These are phyloP conservation scores for Alnus rubra DNA, from an alignment of 306 rosid genomes.

Conservation along the genomic window DNA sequence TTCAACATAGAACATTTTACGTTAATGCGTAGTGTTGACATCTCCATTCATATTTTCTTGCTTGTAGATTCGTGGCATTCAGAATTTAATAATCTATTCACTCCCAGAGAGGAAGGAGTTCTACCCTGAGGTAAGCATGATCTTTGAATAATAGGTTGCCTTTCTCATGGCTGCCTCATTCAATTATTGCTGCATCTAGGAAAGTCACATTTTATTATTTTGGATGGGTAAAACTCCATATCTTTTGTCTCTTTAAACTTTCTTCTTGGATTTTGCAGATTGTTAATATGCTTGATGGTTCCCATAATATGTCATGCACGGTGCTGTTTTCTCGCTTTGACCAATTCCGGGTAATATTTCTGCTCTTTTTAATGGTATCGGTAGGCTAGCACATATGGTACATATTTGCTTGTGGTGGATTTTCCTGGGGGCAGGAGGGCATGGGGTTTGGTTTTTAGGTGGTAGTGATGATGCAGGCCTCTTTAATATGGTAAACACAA, in stretches of 20 bases:
- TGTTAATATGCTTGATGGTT: slow-evolving; percentile 76
- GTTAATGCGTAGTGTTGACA: slow-evolving; percentile 19
- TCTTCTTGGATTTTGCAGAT: slow-evolving; percentile 43
- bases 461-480: neutral
- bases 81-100: slow-evolving; percentile 72
- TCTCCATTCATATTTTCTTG: slow-evolving; percentile 21
- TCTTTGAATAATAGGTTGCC: slow-evolving; percentile 19
- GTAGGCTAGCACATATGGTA: neutral
- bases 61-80: slow-evolving; percentile 80
- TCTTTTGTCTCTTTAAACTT: slow-evolving; percentile 2
- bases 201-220: neutral
- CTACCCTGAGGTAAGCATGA: slow-evolving; percentile 77
- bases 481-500: neutral
- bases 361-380: slow-evolving; percentile 7
- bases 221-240: neutral
- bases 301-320: slow-evolving; percentile 57
- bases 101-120: slow-evolving; percentile 90
- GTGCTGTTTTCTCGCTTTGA: slow-evolving; percentile 78
- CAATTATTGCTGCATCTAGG: slow-evolving; percentile 19
- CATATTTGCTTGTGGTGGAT: neutral
- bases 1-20: neutral
- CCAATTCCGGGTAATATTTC: slow-evolving; percentile 58
- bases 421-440: neutral
- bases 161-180: slow-evolving; percentile 7
- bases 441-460: neutral